phyloP scores from a whole-genome alignment of 2,329 filamentous ascomycete species.

The Colletotrichum graminicola region DNA sequence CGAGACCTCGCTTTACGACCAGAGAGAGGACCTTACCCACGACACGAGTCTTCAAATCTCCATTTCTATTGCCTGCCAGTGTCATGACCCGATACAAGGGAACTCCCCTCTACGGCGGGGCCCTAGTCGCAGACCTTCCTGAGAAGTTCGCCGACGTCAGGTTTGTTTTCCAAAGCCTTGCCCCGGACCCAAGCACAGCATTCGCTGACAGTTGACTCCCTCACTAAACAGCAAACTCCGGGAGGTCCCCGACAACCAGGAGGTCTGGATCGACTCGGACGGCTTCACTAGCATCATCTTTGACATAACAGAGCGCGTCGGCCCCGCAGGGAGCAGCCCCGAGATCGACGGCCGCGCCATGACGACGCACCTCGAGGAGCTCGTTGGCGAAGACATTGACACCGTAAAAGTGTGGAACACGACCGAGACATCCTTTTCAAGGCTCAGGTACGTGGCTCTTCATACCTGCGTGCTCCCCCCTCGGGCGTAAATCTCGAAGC shows the following conservation, averaged over 20 bases:
- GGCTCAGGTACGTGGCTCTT: conserved; percentile 61
- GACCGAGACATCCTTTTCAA: conserved; percentile 69
- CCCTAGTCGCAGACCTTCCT: conserved; percentile 77
- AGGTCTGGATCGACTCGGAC: conserved; percentile 87
- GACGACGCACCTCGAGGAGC: conserved; percentile 76
- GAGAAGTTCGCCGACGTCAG: conserved; percentile 78
- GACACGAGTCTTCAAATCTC: not conserved
- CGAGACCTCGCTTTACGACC: not conserved
- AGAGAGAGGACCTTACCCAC: not conserved
- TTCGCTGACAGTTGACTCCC: not conserved
- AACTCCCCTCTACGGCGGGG: conserved; percentile 78
- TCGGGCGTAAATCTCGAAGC: not conserved
- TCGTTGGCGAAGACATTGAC: conserved; percentile 74
- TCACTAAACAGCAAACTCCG: conserved; percentile 70
- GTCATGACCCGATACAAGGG: conserved; percentile 66
- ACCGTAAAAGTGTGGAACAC: conserved; percentile 76
- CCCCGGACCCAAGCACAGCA: not conserved
- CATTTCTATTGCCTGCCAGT: not conserved
- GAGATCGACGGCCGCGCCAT: conserved; percentile 78
- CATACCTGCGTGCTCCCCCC: not conserved
- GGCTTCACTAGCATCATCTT: conserved; percentile 91
- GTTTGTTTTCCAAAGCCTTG: conserved; percentile 56
- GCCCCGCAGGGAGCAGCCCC: conserved; percentile 63
- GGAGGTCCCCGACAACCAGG: conserved; percentile 87
- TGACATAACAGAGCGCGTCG: conserved; percentile 88